phyloP scores from a whole-genome alignment of 1,139 yeast genomes.

The Suhomyces panamericanus region DNA sequence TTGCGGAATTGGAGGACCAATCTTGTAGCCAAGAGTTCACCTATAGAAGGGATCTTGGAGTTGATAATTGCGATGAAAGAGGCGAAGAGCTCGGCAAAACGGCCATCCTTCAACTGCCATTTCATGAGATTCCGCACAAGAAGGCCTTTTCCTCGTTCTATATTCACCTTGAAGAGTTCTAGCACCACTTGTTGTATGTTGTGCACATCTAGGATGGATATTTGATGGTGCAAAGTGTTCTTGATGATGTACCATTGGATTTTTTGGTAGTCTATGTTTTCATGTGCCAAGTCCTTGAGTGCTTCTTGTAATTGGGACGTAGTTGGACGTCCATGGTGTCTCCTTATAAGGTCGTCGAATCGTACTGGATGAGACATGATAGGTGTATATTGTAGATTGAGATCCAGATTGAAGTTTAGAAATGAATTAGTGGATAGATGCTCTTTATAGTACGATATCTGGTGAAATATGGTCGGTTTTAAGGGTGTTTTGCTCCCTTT shows the following conservation, averaged over 20 bases:
- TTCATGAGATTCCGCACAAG: slow-evolving; percentile 58
- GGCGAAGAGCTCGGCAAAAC: slow-evolving; percentile 53
- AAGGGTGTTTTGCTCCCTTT: too few relatives aligned
- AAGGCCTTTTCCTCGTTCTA: slow-evolving; percentile 62
- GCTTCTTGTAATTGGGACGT: not conserved
- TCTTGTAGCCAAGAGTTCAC: slow-evolving; percentile 56
- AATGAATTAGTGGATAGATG: too few relatives aligned
- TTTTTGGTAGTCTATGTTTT: slow-evolving; percentile 36
- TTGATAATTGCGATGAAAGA: slow-evolving; percentile 61
- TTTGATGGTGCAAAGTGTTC: slow-evolving; percentile 45
- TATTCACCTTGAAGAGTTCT: slow-evolving; percentile 53
- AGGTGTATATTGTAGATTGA: too few relatives aligned
- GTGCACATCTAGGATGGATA: slow-evolving; percentile 45
- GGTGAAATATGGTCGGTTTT: too few relatives aligned
- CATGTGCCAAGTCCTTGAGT: not conserved
- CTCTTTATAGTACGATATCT: too few relatives aligned
- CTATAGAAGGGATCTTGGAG: slow-evolving; percentile 69
- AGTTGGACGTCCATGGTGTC: not conserved
- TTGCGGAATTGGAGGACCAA: slow-evolving; percentile 61
- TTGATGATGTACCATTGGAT: slow-evolving; percentile 56
- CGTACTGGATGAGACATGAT: not conserved
- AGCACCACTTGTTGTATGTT: slow-evolving; percentile 52
- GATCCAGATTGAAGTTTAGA: too few relatives aligned
- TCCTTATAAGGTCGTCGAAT: not conserved
- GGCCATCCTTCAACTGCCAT: slow-evolving; percentile 45